Conservation (phyloP, 2,329 filamentous ascomycete species). For the Sporothrix mexicana region DNA sequence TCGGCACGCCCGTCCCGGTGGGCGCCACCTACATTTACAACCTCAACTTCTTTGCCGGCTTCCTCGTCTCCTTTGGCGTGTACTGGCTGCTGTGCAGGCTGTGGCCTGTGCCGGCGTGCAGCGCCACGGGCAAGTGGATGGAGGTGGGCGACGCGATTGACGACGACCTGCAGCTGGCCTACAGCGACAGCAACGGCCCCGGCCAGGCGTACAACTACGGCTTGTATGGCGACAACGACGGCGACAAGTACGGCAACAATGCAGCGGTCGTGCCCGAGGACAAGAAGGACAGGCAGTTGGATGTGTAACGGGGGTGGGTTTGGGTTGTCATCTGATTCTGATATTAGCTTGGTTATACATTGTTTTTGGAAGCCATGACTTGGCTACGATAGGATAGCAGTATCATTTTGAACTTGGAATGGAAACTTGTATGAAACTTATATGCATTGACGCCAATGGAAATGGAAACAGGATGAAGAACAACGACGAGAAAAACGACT, state of each 20-base stretch:
- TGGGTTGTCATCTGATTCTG: not conserved
- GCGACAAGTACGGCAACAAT: conserved; percentile 5
- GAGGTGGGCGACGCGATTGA: conserved; percentile 72
- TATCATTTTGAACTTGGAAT: no score
- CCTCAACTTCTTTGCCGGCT: conserved; percentile 87
- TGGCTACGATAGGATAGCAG: no score
- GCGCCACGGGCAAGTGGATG: conserved; percentile 68
- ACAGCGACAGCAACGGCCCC: conserved; percentile 43
- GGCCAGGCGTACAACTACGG: not conserved
- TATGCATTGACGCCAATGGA: conserved; percentile 7
- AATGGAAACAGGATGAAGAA: not conserved
- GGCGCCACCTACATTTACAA: conserved; percentile 88
- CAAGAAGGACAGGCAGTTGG: not conserved
- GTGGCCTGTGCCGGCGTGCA: conserved; percentile 75
- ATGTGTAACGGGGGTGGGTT: not conserved
- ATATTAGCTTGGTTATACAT: no score
- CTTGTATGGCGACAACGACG: not conserved
- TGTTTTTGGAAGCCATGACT: no score
- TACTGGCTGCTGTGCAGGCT: conserved; percentile 75
- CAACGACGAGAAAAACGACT: not conserved
- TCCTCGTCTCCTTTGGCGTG: conserved; percentile 67
- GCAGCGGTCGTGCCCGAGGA: not conserved
- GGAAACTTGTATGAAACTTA: not conserved
- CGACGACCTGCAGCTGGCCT: conserved; percentile 58
- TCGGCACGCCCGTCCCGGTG: conserved; percentile 72